Base-by-base conservation (phyloP, 495 filamentous ascomycete genomes). In the Xylaria acuta region DNA sequence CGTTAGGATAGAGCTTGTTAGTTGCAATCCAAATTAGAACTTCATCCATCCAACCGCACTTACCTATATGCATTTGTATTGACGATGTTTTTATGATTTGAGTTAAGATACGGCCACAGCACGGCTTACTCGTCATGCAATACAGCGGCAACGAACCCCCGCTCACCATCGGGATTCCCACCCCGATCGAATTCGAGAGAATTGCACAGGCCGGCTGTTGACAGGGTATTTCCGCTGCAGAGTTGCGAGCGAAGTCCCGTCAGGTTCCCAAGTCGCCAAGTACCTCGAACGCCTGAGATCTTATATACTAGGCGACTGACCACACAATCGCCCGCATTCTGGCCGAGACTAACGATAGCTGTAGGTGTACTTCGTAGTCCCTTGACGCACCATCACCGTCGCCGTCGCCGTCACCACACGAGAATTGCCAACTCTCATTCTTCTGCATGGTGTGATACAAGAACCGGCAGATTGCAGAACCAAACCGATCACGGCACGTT, bases 21-120 rank as follows among this genome's bases (percentile, higher is more conserved):
- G 58, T 60, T 60, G 38, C 32, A 11, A 40, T 60, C 58, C 20
- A 60, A 60, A 60, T 60, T 60, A 60, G 58, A 60, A 60, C 58
- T 38, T 60, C 58, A 60, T 38, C 11, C 34, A 56, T 1, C 9
- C 16, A 56, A 18, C 7, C 7, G n/a, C n/a, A 27, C 51, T 54
- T 47, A 14, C 45, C 7, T 47, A 20, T 14, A 47, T 51, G 5
- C n/a, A 25, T 60, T 22, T 22, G 58, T 60, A 36, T 38, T 34
- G 63, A 49, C 25, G 40, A 65, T 47, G 20, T 34, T 32, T n/a
- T 0, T 65, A n/a, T 43, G 41, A 65, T 65, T 49, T 65, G 38
- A 53, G n/a, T 67, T 38, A 49, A 5, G 27, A n/a, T 67, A 22
- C 25, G n/a, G 20, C n/a, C 43, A 40, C 45, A 25, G 32, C 45